A percentile compares a stretch with the other conserved stretches of the same genome.
phyloP scores from a whole-genome alignment of 768 basidiomycete genomes.

The Leccinum variicolor region DNA sequence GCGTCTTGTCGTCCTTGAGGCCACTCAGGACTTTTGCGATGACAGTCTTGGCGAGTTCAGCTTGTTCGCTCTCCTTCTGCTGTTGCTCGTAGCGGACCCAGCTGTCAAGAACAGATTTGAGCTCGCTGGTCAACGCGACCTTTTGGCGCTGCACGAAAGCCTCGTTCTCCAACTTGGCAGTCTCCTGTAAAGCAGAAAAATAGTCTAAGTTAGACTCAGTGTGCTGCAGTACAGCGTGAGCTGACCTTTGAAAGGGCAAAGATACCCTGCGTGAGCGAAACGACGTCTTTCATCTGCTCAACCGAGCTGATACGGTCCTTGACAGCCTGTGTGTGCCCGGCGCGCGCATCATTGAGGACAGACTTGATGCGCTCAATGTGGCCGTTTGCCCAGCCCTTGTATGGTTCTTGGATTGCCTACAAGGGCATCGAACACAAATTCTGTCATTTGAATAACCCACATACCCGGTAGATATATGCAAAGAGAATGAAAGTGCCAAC shows the following conservation, averaged over 20 bases:
- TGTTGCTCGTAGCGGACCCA: slow-evolving; percentile 99
- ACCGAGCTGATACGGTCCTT: slow-evolving; percentile 91
- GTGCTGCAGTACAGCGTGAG: too few species aligned
- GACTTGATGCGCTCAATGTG: slow-evolving; percentile 82
- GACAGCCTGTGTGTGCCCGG: slow-evolving; percentile 91
- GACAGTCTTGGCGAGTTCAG: slow-evolving; percentile 82
- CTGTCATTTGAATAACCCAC: slow-evolving; percentile 17
- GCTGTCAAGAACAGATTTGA: slow-evolving; percentile 93
- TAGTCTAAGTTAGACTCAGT: background rate
- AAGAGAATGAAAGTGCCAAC: slow-evolving; percentile 82
- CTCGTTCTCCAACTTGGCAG: slow-evolving; percentile 84
- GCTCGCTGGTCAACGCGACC: slow-evolving; percentile 78
- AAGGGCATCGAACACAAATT: slow-evolving; percentile 9
- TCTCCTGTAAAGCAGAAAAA: slow-evolving; percentile 55
- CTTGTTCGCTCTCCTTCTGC: slow-evolving; percentile 94
- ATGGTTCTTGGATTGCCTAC: slow-evolving; percentile 79
- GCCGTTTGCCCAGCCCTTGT: slow-evolving; percentile 87
- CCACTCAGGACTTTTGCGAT: slow-evolving; percentile 83
- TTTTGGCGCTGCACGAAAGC: slow-evolving; percentile 91
- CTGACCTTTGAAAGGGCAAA: slow-evolving; percentile 89
- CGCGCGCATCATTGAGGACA: slow-evolving; percentile 76
- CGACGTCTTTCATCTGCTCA: slow-evolving; percentile 93
- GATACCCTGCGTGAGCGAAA: slow-evolving; percentile 83
- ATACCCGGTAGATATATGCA: slow-evolving; percentile 76
- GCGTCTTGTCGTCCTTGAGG: slow-evolving; percentile 84